Base-by-base conservation (phyloP, 1,284 basidiomycete species). In the Cryptococcus sp. region DNA sequence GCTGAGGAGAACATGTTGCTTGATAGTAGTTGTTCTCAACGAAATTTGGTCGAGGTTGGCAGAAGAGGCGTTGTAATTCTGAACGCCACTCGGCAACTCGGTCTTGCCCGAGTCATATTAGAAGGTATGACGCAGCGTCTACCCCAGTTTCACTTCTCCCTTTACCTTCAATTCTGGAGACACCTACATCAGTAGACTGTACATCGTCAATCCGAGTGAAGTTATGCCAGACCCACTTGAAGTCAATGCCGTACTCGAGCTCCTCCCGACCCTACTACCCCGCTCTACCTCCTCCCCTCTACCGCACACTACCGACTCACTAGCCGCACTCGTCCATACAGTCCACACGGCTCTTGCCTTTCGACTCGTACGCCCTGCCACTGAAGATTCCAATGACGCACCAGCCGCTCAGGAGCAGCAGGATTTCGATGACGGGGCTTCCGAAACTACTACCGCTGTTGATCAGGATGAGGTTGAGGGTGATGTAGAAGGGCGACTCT, bases 301-400 rank as follows among this genome's bases (percentile, higher is more conserved):
- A 4, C 60, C 60, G 14, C 57, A 59, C 7, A 68, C 75, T 4
- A 68, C 71, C 13, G 72, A 75, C 49, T 69, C 69, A 1, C 53
- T 77, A 39, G 73, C 75, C 7, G 63, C 71, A 18, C 57, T 78
- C 31, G 58, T 76, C 2, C 77, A 79, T 54, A 55, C 77, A 3
- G 67, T 78, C 23, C 76, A 77, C 51, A 61, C 67, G 7, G 54
- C 68, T 2, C 68, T 78, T 11, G 65, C 66, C 2, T 78, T 79
- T 62, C 69, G 76, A 11, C 65, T 75, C 19, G 56, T 67, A 43
- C 11, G 52, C 2, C 45, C 53, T n/a, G 36, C 25, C 11, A 19
- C 34, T 16, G 24, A n/a, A 19, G 39, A 7, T 10, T 25, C 18
- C 18, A 42, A 19, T 16, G 48, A 43, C 24, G 22, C 10, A 2